phyloP scores from a whole-genome alignment of 1,139 yeast genomes.

The Protomyces arabidopsidicola region DNA sequence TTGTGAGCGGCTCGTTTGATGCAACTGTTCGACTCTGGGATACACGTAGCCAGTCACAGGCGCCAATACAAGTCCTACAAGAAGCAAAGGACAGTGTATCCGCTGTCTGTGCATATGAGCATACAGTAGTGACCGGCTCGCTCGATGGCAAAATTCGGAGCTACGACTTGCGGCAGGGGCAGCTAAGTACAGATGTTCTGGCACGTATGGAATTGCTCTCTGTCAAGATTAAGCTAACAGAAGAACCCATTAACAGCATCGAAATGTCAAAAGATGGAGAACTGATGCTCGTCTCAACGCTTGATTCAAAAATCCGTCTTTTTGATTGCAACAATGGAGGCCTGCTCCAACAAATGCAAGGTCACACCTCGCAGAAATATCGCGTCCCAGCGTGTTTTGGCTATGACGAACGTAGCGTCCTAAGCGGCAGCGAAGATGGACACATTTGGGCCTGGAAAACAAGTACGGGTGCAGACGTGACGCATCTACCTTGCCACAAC shows the following conservation, averaged over 20 bases:
- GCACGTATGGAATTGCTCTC: constrained; percentile 33
- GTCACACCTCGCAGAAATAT: constrained; percentile 37
- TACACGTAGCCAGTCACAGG: constrained; percentile 34
- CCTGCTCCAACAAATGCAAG: constrained; percentile 36
- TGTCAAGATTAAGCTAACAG: background rate
- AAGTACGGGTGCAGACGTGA: constrained; percentile 51
- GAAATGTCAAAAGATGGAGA: constrained; percentile 33
- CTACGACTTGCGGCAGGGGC: constrained; percentile 40
- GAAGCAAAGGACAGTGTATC: constrained; percentile 42
- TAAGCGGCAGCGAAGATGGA: constrained; percentile 87
- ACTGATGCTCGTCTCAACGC: constrained; percentile 36
- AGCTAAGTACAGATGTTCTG: constrained; percentile 36
- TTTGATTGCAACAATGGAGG: constrained; percentile 37
- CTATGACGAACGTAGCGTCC: constrained; percentile 63
- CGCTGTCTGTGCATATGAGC: constrained; percentile 35
- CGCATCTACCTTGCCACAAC: constrained; percentile 29
- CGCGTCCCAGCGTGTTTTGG: constrained; percentile 36
- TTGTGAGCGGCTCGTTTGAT: constrained; percentile 38
- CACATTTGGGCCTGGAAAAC: constrained; percentile 83
- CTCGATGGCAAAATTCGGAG: constrained; percentile 40
- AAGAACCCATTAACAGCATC: constrained; percentile 38
- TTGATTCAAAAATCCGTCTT: constrained; percentile 37
- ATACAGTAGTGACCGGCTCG: constrained; percentile 40
- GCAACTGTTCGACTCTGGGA: constrained; percentile 43
- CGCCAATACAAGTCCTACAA: constrained; percentile 39